Percentiles rank a stretch among this genome's conserved stretches.
phyloP scores from a whole-genome alignment of 148 eudicot species.

The Cornus kousa region DNA sequence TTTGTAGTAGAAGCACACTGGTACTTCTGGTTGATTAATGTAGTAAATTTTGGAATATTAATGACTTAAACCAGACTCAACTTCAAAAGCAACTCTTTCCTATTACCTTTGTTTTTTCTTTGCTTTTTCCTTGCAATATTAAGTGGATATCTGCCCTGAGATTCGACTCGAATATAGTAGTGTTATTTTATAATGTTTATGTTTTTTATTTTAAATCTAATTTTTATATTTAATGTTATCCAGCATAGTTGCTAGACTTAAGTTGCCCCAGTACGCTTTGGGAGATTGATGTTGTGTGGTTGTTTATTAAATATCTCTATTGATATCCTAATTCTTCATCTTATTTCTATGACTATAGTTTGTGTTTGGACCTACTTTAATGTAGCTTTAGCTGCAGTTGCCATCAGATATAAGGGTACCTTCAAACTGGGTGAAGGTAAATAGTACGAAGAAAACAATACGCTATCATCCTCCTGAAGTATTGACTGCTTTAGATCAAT shows the following conservation, averaged over 20 bases:
- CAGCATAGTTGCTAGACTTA: not conserved
- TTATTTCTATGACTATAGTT: not conserved
- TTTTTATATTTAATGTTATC: not conserved
- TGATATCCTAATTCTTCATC: not conserved
- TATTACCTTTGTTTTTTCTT: not conserved
- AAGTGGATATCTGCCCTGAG: not conserved
- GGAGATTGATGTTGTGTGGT: not conserved
- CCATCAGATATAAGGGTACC: conserved; percentile 72
- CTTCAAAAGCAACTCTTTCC: too few species aligned
- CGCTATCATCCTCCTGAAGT: conserved; percentile 96
- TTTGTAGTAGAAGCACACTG: not conserved
- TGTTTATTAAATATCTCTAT: not conserved
- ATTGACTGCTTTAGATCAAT: conserved; percentile 63
- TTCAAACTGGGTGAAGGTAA: conserved; percentile 81
- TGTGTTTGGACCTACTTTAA: conserved; percentile 1
- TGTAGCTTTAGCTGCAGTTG: conserved; percentile 47
- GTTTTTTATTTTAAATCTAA: not conserved
- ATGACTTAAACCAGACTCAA: not conserved
- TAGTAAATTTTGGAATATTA: not conserved
- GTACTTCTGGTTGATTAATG: not conserved
- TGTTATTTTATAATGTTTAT: not conserved
- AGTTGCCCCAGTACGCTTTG: not conserved
- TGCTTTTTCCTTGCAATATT: not conserved
- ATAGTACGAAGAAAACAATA: conserved; percentile 87
- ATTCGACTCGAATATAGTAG: not conserved